Evolutionary conservation across 257 asterid genomes (phyloP).

Genomic region (Primulina eburnea): DNA sequence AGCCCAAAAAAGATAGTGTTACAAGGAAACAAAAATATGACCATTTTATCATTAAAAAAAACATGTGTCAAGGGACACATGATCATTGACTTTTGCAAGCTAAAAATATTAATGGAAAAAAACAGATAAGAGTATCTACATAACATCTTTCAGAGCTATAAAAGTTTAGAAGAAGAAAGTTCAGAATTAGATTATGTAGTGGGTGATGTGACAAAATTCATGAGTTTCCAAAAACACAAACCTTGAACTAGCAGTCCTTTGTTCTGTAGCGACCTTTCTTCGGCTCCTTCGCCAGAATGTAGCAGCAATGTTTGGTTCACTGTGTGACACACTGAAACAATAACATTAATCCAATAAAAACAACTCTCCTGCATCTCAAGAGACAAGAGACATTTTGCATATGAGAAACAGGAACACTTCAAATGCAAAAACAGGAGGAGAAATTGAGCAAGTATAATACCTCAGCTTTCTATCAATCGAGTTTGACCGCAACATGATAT

Average conservation of each 20-base stretch:
- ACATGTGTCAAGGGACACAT: not conserved
- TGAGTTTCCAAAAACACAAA: constrained; percentile 30
- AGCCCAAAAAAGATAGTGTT: too few relatives aligned
- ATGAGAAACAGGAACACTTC: constrained; percentile 5
- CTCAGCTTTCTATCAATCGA: constrained; percentile 77
- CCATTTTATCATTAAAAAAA: not conserved
- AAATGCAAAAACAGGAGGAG: not conserved
- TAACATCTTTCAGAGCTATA: constrained; percentile 1
- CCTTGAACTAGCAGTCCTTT: constrained; percentile 98
- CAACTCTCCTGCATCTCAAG: constrained; percentile 12
- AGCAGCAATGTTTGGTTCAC: constrained; percentile 90
- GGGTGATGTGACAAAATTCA: constrained; percentile 22
- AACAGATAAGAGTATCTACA: not conserved
- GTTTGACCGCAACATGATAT: constrained; percentile 78
- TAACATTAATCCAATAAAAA: constrained; percentile 29
- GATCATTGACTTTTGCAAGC: constrained; percentile 3
- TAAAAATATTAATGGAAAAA: constrained; percentile 1
- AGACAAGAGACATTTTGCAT: constrained; percentile 7
- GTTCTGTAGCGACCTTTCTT: constrained; percentile 82
- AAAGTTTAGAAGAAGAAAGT: not conserved
- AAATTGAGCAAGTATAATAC: constrained; percentile 36
- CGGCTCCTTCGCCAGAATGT: constrained; percentile 95
- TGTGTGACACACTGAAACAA: constrained; percentile 71
- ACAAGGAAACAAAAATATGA: not conserved
- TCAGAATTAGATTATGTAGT: constrained; percentile 12